Conservation (phyloP, 495 filamentous ascomycete species). For the Aspergillus biplanus region DNA sequence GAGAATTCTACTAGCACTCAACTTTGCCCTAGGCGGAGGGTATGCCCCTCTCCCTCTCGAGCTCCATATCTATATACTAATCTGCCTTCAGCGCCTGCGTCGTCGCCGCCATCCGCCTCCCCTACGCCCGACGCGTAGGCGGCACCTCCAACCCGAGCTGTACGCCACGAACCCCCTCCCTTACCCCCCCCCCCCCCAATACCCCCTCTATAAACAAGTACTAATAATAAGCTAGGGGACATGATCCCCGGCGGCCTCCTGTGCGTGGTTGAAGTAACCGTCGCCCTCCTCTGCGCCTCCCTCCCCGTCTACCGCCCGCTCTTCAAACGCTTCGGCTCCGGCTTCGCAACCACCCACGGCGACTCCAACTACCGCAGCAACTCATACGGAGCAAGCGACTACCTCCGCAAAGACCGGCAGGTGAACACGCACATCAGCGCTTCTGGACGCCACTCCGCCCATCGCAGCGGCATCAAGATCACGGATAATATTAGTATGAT, state of each 20-base stretch:
- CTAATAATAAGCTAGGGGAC: not conserved
- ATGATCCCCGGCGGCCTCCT: slow-evolving; percentile 1
- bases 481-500: not conserved
- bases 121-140: not conserved
- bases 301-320: not conserved
- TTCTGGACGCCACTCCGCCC: not conserved
- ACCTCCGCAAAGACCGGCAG: not conserved
- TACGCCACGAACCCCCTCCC: not conserved
- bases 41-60: not conserved
- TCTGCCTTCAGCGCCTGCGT: not conserved
- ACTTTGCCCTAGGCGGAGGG: not conserved
- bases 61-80: no score
- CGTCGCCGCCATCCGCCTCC: slow-evolving; percentile 1
- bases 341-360: not conserved
- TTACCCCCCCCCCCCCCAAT: no score
- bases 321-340: not conserved
- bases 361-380: not conserved
- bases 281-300: not conserved
- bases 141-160: not conserved
- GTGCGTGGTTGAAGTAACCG: not conserved
- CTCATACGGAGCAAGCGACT: not conserved
- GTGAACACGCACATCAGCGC: not conserved
- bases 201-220: no score
- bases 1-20: not conserved
- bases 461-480: not conserved